Conservation (phyloP, 192 early-diverging fungal species). For the Coemansia erecta region DNA sequence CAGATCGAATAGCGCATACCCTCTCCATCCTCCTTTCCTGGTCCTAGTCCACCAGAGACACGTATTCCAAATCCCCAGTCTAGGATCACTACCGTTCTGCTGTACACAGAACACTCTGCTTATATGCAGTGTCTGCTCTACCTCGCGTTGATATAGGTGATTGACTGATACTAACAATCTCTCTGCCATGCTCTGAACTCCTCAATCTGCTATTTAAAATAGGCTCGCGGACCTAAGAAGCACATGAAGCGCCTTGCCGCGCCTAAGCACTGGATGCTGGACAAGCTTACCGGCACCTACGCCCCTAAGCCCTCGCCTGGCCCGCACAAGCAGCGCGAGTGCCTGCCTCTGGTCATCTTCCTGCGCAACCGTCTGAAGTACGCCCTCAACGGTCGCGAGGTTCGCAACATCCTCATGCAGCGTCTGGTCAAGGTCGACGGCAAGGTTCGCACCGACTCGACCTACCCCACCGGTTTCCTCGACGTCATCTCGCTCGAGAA, state of each 20-base stretch:
- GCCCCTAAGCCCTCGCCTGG: conserved; percentile 95
- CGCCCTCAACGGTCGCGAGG: conserved; percentile 97
- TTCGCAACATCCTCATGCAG: conserved; percentile 95
- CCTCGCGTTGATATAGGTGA: too few relatives aligned
- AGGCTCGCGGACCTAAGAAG: conserved; percentile 95
- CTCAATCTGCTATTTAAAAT: conserved; percentile 4
- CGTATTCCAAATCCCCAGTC: too few relatives aligned
- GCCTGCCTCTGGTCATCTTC: conserved; percentile 96
- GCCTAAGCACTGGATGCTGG: conserved; percentile 99
- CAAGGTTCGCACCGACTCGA: conserved; percentile 95
- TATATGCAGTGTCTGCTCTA: too few relatives aligned
- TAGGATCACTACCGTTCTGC: background rate
- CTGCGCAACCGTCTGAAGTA: conserved; percentile 99
- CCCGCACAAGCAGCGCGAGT: conserved; percentile 99
- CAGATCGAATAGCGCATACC: too few relatives aligned
- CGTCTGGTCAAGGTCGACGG: conserved; percentile 99
- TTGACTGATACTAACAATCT: too few relatives aligned
- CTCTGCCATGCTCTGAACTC: too few relatives aligned
- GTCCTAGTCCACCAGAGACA: too few relatives aligned
- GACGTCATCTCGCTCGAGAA: conserved; percentile 63
- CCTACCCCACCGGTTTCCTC: conserved; percentile 97
- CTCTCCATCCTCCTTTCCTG: too few relatives aligned
- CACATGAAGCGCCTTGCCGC: conserved; percentile 99
- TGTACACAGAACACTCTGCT: too few relatives aligned
- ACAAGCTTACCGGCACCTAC: conserved; percentile 97